Conservation (phyloP, 2,329 filamentous ascomycete species). For the Stachybotrys elegans region DNA sequence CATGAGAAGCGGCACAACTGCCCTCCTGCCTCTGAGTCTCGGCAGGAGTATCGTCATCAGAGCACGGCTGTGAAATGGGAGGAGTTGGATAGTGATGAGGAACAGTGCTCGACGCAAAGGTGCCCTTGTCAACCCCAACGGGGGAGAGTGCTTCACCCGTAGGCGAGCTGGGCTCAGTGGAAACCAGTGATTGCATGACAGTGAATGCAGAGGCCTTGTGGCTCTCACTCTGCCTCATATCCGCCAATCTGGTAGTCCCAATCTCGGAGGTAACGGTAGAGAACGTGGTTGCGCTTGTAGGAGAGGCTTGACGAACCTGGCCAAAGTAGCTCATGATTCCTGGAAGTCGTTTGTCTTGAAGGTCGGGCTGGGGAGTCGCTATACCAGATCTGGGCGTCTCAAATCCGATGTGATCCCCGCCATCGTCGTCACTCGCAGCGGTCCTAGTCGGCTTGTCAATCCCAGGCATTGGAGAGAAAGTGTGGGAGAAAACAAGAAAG, state of each 20-base stretch:
- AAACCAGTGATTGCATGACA: slow-evolving; percentile 21
- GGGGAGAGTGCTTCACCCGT: slow-evolving; percentile 14
- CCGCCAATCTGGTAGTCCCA: slow-evolving; percentile 23
- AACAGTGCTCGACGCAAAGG: slow-evolving; percentile 17
- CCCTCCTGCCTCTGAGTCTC: too few species aligned
- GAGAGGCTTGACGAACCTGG: slow-evolving; percentile 94
- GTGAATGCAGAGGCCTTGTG: slow-evolving; percentile 24
- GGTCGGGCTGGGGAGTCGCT: slow-evolving; percentile 89
- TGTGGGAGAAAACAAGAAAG: slow-evolving; percentile 3
- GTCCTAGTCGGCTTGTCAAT: slow-evolving; percentile 53
- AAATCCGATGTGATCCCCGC: slow-evolving; percentile 72
- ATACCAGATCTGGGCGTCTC: slow-evolving; percentile 86
- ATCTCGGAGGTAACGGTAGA: slow-evolving; percentile 32
- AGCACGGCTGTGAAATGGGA: slow-evolving; percentile 45
- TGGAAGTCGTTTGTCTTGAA: slow-evolving; percentile 89
- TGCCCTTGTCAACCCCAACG: too few species aligned
- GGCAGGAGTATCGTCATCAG: slow-evolving; percentile 25
- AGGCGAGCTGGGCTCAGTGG: slow-evolving; percentile 17
- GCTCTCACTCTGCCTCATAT: slow-evolving; percentile 14
- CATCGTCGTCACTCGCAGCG: slow-evolving; percentile 61
- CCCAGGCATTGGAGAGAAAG: slow-evolving; percentile 28
- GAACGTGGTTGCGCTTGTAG: slow-evolving; percentile 35
- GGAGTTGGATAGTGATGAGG: slow-evolving; percentile 49
- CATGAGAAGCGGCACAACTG: too few species aligned
- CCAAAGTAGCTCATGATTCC: slow-evolving; percentile 97